A percentile compares a stretch with the other conserved stretches of the same genome.
Evolutionary conservation across 23 red algal genomes (phyloP).

Genomic region (Gracilaria domingensis): DNA sequence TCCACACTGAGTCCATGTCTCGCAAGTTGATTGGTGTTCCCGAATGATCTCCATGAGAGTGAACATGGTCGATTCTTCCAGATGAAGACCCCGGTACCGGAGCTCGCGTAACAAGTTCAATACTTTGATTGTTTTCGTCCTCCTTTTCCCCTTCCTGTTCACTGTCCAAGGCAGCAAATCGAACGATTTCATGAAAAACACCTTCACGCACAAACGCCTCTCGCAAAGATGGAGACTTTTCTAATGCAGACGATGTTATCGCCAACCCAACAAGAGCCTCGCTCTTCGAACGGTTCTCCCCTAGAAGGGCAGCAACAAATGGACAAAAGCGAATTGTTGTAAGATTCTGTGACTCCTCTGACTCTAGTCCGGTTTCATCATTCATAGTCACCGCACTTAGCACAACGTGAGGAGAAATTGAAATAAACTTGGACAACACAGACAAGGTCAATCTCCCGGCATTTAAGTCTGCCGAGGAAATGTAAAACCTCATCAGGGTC

Average conservation of each 20-base stretch:
- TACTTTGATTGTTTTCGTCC: background rate
- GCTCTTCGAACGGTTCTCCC: constrained; percentile 56
- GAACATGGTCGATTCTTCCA: constrained; percentile 1
- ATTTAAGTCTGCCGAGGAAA: constrained; percentile 55
- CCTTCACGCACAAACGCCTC: constrained; percentile 81
- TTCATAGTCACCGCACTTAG: constrained; percentile 9
- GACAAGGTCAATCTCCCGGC: constrained; percentile 49
- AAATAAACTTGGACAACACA: constrained; percentile 71
- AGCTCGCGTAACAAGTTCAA: background rate
- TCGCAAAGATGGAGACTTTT: constrained; percentile 60
- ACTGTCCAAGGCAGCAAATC: background rate
- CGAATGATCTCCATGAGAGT: constrained; percentile 18
- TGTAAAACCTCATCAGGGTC: constrained; percentile 67
- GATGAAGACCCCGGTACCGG: background rate
- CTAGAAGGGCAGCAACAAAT: constrained; percentile 68
- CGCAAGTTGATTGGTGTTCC: constrained; percentile 34
- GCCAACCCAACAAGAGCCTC: constrained; percentile 65
- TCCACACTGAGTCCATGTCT: constrained; percentile 36
- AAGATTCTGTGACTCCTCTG: constrained; percentile 9
- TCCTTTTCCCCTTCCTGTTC: constrained; percentile 20
- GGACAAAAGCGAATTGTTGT: constrained; percentile 53
- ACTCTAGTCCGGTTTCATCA: background rate
- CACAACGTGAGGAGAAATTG: constrained; percentile 43
- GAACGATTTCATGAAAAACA: constrained; percentile 76
- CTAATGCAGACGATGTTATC: constrained; percentile 57